Conservation (phyloP, 306 rosid genomes). For the Dalbergia oliveri region DNA sequence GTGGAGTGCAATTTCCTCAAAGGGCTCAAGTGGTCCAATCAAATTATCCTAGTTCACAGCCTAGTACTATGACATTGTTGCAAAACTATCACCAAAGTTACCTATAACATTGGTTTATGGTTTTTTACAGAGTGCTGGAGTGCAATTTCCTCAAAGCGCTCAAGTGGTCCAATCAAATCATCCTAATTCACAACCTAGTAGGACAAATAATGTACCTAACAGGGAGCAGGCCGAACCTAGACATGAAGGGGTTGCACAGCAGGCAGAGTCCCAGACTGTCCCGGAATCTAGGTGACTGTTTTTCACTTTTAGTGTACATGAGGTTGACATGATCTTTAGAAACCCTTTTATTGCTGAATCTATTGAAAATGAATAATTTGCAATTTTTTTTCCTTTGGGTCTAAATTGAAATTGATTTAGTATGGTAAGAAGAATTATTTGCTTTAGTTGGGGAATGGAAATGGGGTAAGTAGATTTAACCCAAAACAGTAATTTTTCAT, state of each 20-base stretch:
- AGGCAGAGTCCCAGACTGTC: constrained; percentile 62
- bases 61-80: constrained; percentile 31
- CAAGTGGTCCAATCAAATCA: constrained; percentile 59
- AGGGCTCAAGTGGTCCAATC: constrained; percentile 64
- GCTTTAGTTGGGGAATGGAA: neutral
- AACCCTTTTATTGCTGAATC: constrained; percentile 3
- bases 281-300: constrained; percentile 85
- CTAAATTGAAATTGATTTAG: constrained; percentile 24
- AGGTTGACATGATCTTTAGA: constrained; percentile 31
- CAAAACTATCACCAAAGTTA: constrained; percentile 14
- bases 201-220: constrained; percentile 49
- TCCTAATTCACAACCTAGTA: constrained; percentile 63
- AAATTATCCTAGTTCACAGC: constrained; percentile 61
- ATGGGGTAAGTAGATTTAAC: constrained; percentile 25
- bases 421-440: neutral
- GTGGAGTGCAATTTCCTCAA: constrained; percentile 89
- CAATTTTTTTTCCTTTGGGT: neutral
- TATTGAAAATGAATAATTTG: constrained; percentile 10
- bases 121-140: constrained; percentile 83
- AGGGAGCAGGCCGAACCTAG: constrained; percentile 63
- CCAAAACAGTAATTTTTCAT: constrained; percentile 20
- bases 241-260: constrained; percentile 56
- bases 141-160: constrained; percentile 80
- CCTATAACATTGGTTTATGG: constrained; percentile 29
- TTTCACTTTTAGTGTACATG: constrained; percentile 40